phyloP scores from a whole-genome alignment of 2,329 filamentous ascomycete genomes.

The Fusarium sp. region DNA sequence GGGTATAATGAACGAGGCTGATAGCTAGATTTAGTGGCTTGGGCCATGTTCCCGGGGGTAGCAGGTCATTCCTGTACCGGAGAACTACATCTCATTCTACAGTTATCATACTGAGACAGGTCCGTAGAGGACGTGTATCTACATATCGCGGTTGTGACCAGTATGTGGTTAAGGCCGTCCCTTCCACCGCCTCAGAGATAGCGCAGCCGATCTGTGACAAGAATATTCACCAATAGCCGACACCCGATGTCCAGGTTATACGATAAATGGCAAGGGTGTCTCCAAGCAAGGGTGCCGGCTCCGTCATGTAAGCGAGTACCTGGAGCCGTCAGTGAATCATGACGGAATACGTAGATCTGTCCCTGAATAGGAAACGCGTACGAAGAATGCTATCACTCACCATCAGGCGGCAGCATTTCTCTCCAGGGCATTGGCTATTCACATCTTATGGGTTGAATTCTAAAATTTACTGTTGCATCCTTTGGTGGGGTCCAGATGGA shows the following conservation, averaged over 20 bases:
- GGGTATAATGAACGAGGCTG: too few species aligned
- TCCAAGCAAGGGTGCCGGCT: neutral
- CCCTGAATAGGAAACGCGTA: neutral
- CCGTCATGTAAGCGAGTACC: neutral
- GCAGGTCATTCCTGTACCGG: too few species aligned
- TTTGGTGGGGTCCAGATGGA: neutral
- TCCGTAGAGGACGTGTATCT: too few species aligned
- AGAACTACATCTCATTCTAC: too few species aligned
- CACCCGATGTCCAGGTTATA: too few species aligned
- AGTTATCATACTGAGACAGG: too few species aligned
- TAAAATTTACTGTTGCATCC: slow-evolving; percentile 1
- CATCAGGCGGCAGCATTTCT: slow-evolving; percentile 21
- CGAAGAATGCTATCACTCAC: neutral
- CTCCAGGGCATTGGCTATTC: neutral
- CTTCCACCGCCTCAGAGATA: too few species aligned
- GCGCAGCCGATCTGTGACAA: neutral
- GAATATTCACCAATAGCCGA: neutral
- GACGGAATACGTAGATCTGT: neutral
- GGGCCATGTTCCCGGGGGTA: too few species aligned
- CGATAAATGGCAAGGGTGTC: neutral
- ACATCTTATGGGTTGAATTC: neutral
- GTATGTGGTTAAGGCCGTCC: too few species aligned
- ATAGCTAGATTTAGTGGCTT: too few species aligned
- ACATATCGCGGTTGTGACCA: too few species aligned
- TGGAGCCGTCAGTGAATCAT: neutral